Evolutionary conservation across 371 early-diverging fungal species (phyloP).

Genomic region (Encephalitozoon hellem): DNA sequence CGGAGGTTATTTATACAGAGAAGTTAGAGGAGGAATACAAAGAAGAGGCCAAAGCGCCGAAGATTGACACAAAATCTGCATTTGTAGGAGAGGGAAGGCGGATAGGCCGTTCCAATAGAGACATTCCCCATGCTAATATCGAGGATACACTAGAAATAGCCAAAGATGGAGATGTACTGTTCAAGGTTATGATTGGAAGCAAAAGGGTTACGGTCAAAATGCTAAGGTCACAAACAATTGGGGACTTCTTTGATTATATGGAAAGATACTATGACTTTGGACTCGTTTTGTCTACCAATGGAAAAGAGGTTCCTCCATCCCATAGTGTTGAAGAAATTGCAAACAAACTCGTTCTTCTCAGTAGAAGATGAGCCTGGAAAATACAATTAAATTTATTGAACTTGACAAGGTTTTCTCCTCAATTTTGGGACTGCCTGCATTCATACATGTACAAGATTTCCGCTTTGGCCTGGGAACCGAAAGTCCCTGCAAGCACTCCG

Average conservation of each 20-base stretch:
- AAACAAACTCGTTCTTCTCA: background rate
- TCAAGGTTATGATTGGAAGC: slow-evolving; percentile 18
- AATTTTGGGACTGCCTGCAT: background rate
- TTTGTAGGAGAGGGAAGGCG: background rate
- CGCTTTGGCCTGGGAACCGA: background rate
- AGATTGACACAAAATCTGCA: background rate
- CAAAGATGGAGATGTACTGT: slow-evolving; percentile 20
- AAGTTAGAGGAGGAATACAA: slow-evolving; percentile 11
- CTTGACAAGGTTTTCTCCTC: background rate
- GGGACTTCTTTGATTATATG: slow-evolving; percentile 19
- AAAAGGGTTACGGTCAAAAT: slow-evolving; percentile 16
- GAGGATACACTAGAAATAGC: slow-evolving; percentile 12
- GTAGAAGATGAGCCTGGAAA: background rate
- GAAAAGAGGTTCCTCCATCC: background rate
- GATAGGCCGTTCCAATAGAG: background rate
- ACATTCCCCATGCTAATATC: background rate
- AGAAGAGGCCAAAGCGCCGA: background rate
- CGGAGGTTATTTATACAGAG: slow-evolving; percentile 18
- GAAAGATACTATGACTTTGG: slow-evolving; percentile 17
- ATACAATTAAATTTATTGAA: background rate
- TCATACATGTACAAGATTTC: background rate
- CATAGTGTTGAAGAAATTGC: background rate
- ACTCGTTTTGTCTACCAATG: background rate
- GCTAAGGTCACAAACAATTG: background rate
- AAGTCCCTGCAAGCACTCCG: background rate